These are phyloP conservation scores for Cyclotella cryptica DNA, from an alignment of 108 stramenopile genomes.

Conservation along the genomic window DNA sequence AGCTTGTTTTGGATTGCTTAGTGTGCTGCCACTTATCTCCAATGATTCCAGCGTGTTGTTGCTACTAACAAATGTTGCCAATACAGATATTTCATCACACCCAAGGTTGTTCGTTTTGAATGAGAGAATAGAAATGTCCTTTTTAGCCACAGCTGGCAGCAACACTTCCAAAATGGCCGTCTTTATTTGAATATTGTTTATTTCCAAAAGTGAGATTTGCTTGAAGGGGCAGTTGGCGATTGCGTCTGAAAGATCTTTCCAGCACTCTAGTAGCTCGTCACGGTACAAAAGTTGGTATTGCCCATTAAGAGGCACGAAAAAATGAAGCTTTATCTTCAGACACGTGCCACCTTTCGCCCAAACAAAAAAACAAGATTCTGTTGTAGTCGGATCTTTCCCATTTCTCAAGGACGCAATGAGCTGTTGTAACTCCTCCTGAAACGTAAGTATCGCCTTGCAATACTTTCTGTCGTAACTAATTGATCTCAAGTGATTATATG, in stretches of 20 bases:
- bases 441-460: not conserved
- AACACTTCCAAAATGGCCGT: not conserved
- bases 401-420: not conserved
- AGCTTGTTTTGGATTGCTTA: not conserved
- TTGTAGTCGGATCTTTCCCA: not conserved
- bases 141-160: not conserved
- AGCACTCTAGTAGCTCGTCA: not conserved
- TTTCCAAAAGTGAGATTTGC: not conserved
- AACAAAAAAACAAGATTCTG: not conserved
- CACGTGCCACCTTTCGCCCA: constrained; percentile 2
- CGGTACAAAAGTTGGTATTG: not conserved
- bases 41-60: not conserved
- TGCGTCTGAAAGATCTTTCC: not conserved
- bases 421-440: not conserved
- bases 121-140: not conserved
- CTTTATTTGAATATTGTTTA: not conserved
- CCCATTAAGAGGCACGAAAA: not conserved
- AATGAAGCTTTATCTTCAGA: not conserved
- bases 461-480: not conserved
- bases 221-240: not conserved
- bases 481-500: not conserved
- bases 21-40: not conserved
- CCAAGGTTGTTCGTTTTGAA: not conserved
- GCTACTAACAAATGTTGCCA: not conserved
- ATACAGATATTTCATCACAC: not conserved